Evolutionary conservation across 306 rosid species (phyloP), one percentile per base, ranked within the genome.

Genomic region (Malus fusca): DNA sequence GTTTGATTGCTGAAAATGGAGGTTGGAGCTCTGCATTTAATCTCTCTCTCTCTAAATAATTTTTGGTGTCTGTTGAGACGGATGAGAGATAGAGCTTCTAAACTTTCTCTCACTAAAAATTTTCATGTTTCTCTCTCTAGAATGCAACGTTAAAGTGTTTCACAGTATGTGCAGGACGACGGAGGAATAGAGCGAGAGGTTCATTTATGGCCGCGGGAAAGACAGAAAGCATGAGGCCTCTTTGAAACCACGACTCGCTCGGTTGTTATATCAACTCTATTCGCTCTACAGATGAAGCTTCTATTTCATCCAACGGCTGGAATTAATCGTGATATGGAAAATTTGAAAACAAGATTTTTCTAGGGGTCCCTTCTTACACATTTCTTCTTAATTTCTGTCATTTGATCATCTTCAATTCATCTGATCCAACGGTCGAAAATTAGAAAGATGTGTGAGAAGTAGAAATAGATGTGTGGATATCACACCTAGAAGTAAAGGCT

Each of bases 11-110:
- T 75, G 64, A 71, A 87, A 59, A 69, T 67, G 86, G 96, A 90
- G 5, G 97, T 90, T 95, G 96, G 26, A 82, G 85, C 72, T 65
- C 17, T 52, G 80, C 93, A 92, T 92, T 72, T 90, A 85, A 88
- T 87, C 28, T 68, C 40, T 42, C 40, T 42, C 53, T 69, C 62
- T 85, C 51, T 44, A 44, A 44, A 44, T 12, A 11, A 44, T 44
- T 12, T 12, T 26, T 26, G 3, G 0, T 2, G 28, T 26, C 28
- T 26, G 28, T 26, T 26, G 2, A 26, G 28, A 26, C 28, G 28
- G 28, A 26, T 26, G 28, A 26, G 28, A 26, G 28, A 26, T 26
- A 26, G 28, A 26, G 28, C 28, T 26, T 26, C 28, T 2, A 26
- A 26, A 26, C 28, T 26, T 35, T 68, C 40, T 42, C 53, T 69